Conservation (phyloP, 495 filamentous ascomycete genomes). For the Lophium mytilinum region DNA sequence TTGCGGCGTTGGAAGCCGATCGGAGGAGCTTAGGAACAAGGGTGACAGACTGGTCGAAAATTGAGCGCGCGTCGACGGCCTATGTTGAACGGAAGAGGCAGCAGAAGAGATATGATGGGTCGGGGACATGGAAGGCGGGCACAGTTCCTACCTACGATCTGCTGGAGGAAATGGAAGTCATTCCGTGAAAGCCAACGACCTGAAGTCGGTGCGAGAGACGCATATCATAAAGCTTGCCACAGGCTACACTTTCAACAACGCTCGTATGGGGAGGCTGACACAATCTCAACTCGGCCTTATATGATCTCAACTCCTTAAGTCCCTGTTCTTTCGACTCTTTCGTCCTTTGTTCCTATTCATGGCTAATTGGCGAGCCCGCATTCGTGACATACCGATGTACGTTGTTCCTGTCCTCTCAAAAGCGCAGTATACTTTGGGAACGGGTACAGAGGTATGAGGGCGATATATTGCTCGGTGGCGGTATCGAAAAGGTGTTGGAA, state of each 20-base stretch:
- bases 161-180: neutral
- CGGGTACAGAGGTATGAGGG: constrained; percentile 10
- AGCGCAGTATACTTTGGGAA: constrained; percentile 9
- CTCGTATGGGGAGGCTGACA: neutral
- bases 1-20: neutral
- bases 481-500: neutral
- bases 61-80: neutral
- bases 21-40: neutral
- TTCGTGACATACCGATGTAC: neutral
- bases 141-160: neutral
- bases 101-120: neutral
- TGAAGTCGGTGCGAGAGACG: constrained; percentile 30
- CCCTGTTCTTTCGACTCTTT: neutral
- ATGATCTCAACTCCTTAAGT: neutral
- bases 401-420: neutral
- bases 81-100: neutral
- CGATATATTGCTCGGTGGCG: constrained; percentile 10
- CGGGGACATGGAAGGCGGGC: neutral
- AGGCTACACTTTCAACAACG: constrained; percentile 26
- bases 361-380: neutral
- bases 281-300: neutral
- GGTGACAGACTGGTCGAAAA: neutral
- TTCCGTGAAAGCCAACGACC: constrained; percentile 29
- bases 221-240: constrained; percentile 37
- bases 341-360: neutral